Conservation (phyloP, 805 yeast genomes). For the Candida odintsovae region DNA sequence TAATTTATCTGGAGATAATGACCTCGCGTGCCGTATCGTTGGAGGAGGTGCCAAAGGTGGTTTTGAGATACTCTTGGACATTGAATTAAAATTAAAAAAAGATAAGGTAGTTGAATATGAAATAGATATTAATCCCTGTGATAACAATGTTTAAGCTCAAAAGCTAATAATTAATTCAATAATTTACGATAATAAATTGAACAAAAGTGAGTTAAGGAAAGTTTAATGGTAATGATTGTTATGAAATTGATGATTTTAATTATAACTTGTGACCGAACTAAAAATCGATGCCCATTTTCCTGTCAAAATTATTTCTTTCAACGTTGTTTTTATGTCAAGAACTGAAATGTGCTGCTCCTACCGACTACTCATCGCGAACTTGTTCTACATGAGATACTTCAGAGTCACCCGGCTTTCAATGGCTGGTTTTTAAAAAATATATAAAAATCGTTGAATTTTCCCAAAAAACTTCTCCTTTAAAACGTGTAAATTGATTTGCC, state of each 20-base stretch:
- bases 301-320: no score
- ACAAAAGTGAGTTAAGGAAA: no score
- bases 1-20: background rate
- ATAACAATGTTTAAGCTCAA: no score
- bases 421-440: background rate
- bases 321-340: no score
- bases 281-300: no score
- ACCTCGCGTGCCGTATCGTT: background rate
- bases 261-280: no score
- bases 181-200: no score
- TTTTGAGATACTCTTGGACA: background rate
- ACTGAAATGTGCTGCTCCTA: background rate
- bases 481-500: background rate
- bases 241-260: no score
- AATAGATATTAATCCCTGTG: background rate
- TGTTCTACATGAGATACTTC: background rate
- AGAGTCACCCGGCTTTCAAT: background rate
- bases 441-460: background rate
- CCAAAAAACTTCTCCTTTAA: constrained; percentile 1
- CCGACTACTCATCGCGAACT: background rate
- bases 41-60: background rate
- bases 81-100: no score
- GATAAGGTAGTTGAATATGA: no score
- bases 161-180: no score
- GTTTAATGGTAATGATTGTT: no score